Conservation (phyloP, 148 eudicot genomes). For the Rhododendron henanense region DNA sequence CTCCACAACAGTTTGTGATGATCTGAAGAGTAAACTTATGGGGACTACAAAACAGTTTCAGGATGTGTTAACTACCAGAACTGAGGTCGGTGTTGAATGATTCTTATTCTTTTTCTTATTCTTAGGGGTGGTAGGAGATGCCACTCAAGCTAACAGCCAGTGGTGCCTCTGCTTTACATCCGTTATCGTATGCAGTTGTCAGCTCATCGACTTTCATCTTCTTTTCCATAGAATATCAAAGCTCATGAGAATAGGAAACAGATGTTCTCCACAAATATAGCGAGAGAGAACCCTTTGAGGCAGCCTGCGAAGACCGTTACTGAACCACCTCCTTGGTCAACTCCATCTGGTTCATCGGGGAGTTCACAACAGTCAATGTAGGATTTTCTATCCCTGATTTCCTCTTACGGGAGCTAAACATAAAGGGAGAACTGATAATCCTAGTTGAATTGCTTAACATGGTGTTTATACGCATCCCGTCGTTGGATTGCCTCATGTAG, state of each 20-base stretch:
- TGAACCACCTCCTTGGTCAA: conserved; percentile 87
- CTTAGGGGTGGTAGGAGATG: conserved; percentile 11
- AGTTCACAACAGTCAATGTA: conserved; percentile 42
- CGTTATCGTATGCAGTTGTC: not conserved
- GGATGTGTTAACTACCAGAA: conserved; percentile 76
- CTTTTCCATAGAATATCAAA: conserved; percentile 57
- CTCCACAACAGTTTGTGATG: conserved; percentile 72
- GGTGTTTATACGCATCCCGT: not conserved
- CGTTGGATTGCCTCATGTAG: not conserved
- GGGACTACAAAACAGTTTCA: conserved; percentile 76
- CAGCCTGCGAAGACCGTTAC: conserved; percentile 37
- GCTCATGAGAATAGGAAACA: conserved; percentile 79
- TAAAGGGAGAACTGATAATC: not conserved
- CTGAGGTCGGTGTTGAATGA: conserved; percentile 42
- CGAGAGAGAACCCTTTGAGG: conserved; percentile 63
- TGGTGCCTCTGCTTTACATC: not conserved
- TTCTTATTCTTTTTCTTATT: not conserved
- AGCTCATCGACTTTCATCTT: not conserved
- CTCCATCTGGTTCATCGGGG: conserved; percentile 39
- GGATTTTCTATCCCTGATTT: conserved; percentile 12
- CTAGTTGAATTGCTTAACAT: not conserved
- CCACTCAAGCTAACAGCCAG: not conserved
- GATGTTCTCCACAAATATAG: conserved; percentile 61
- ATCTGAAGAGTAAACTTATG: conserved; percentile 82
- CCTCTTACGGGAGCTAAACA: not conserved